Base-by-base conservation (phyloP, 2,329 filamentous ascomycete genomes). In the Exophiala xenobiotica region DNA sequence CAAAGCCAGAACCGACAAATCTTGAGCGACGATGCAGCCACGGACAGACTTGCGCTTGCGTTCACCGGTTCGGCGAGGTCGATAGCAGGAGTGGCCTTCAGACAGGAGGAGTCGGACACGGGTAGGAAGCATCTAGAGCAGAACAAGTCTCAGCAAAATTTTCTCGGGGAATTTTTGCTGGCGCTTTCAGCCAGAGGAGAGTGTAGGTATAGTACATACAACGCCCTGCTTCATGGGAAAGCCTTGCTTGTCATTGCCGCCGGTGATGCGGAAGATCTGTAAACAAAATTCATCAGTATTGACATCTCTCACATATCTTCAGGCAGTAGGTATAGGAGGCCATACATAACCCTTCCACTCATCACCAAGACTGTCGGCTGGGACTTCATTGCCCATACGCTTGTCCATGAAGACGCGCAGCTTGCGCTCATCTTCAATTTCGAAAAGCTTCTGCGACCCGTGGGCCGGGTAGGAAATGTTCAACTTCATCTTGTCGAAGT, bases 201-300 rank as follows among this genome's bases (percentile, higher is more conserved):
- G 58, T 62, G 59, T 59, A 61, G 58, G 58, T 59, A 61, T 58
- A 45, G 49, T 57, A 74, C 73, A 67, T 75, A 75, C 73, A 69
- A 95, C 88, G 83, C 93, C 93, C 87, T 99, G 95, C 90, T 99
- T 99, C 93, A 99, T 99, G 68, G 93, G 93, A 86, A 99, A 99
- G 82, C 93, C 93, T 84, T 99, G 95, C 90, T 99, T 99, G 88
- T 99, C 93, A 88, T 99, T 99, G 74, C 95, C 93, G 73, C 93
- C 95, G 70, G 93, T 99, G 82, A 99, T 97, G 51, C 60, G 60
- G 55, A 63, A 50, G 42, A 63, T 61, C 61, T 63, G 53, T 41
- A 33, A 29, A 48, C 20, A 16, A 38, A 39, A 24, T n/a, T 22
- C 39, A 53, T 61, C 54, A 61, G 56, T 23, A 49, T 45, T 19